phyloP scores from a whole-genome alignment of 2,329 filamentous ascomycete species.

The Coniosporium tulheliwenetii region DNA sequence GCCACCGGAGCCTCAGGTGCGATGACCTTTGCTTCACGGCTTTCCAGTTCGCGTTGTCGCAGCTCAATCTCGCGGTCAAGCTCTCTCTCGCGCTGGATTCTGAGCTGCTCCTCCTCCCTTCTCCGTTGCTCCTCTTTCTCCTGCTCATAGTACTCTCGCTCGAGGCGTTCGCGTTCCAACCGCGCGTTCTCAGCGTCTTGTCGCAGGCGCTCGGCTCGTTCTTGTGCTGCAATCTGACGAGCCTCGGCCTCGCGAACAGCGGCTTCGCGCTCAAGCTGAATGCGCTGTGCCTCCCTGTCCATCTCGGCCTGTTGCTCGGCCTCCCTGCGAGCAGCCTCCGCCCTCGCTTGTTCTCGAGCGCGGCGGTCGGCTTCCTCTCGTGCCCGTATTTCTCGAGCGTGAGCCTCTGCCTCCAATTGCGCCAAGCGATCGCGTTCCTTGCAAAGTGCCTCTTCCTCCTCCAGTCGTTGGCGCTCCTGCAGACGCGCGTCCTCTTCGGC shows the following conservation, averaged over 20 bases:
- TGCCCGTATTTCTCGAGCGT: too few species aligned
- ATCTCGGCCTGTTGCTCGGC: constrained; percentile 7
- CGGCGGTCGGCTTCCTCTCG: too few species aligned
- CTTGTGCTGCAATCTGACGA: constrained; percentile 11
- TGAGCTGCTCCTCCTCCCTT: constrained; percentile 2
- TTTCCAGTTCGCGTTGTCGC: constrained; percentile 16
- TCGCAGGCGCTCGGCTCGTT: constrained; percentile 10
- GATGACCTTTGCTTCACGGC: constrained; percentile 16
- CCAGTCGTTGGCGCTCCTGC: too few species aligned
- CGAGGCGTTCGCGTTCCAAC: constrained; percentile 8
- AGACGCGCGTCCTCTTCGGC: too few species aligned
- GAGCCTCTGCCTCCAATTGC: too few species aligned
- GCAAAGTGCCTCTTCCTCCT: too few species aligned
- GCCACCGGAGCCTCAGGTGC: constrained; percentile 19
- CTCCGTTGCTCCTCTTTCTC: constrained; percentile 5
- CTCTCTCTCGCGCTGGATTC: constrained; percentile 15
- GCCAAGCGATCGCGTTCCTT: too few species aligned
- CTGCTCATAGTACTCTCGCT: constrained; percentile 12
- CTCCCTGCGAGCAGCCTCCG: too few species aligned
- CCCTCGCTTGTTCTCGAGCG: too few species aligned
- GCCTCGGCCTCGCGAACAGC: constrained; percentile 5
- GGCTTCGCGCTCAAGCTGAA: constrained; percentile 1
- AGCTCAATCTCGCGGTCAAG: constrained; percentile 16
- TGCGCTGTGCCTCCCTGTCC: neutral
- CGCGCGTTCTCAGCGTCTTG: constrained; percentile 5